Conservation (phyloP, 2,329 filamentous ascomycete genomes). For the Epichloe brachyelytri region DNA sequence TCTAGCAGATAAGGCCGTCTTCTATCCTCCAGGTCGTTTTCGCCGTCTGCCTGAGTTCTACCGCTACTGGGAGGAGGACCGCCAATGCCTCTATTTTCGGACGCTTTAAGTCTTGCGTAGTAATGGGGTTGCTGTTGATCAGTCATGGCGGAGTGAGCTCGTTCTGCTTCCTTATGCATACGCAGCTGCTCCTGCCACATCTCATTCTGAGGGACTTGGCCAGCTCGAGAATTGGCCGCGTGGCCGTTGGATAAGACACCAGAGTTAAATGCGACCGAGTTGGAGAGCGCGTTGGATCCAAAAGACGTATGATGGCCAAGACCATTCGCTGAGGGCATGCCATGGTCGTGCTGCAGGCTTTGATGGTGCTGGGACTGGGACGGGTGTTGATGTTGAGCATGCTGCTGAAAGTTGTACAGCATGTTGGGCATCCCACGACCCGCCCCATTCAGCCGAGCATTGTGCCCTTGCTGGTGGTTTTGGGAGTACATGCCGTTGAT, state of each 20-base stretch:
- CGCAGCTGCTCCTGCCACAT: conserved; percentile 86
- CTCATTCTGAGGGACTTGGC: conserved; percentile 42
- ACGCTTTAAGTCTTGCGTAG: conserved; percentile 60
- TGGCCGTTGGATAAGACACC: conserved; percentile 46
- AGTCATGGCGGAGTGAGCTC: conserved; percentile 57
- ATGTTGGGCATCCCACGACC: conserved; percentile 47
- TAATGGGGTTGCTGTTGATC: conserved; percentile 53
- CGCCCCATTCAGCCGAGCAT: conserved; percentile 55
- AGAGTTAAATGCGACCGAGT: conserved; percentile 46
- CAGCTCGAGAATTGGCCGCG: conserved; percentile 30
- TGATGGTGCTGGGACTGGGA: conserved; percentile 53
- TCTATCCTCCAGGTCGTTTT: conserved; percentile 43
- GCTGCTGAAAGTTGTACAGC: conserved; percentile 57
- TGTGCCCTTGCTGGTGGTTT: conserved; percentile 58
- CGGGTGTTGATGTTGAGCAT: conserved; percentile 48
- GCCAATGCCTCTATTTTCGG: conserved; percentile 55
- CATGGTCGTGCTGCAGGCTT: conserved; percentile 45
- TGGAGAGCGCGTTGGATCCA: conserved; percentile 39
- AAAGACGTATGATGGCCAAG: conserved; percentile 31
- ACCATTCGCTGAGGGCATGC: conserved; percentile 39
- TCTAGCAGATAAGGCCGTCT: conserved; percentile 53
- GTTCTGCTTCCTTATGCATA: conserved; percentile 64
- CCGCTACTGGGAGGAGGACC: conserved; percentile 38
- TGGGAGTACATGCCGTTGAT: conserved; percentile 57
- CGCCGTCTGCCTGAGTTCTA: conserved; percentile 32